Evolutionary conservation across 208 protist genomes (phyloP).

Genomic region (Acanthamoeba lenticulata): DNA sequence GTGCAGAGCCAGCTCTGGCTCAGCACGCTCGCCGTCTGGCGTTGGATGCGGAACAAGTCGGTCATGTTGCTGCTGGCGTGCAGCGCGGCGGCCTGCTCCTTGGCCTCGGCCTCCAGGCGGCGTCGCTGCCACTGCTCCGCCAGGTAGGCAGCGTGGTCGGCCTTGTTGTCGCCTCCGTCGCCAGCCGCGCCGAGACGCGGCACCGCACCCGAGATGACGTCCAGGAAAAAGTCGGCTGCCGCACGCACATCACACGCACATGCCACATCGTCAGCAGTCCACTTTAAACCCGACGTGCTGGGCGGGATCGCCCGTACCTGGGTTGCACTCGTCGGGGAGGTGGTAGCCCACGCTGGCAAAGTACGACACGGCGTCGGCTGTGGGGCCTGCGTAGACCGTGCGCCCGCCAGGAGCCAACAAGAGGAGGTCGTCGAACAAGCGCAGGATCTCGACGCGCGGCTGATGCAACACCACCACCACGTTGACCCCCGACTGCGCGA

Average conservation of each 20-base stretch:
- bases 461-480: conserved; percentile 79
- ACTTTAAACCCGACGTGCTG: too few relatives aligned
- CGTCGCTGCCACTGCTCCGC: neutral
- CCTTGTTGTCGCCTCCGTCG: neutral
- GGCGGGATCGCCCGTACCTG: neutral
- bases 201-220: conserved; percentile 3
- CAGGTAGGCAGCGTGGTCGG: neutral
- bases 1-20: neutral
- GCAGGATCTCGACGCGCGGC: conserved; percentile 77
- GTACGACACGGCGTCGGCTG: neutral
- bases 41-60: neutral
- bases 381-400: conserved; percentile 47
- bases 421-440: conserved; percentile 75
- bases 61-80: neutral
- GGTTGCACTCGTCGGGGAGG: neutral
- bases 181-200: neutral
- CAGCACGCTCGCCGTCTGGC: neutral
- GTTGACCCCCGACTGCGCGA: conserved; percentile 71
- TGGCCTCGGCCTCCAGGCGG: neutral
- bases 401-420: conserved; percentile 62
- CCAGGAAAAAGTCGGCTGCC: conserved; percentile 52
- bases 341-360: conserved; percentile 2
- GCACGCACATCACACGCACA: too few relatives aligned
- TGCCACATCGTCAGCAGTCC: too few relatives aligned
- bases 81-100: neutral